Conservation (phyloP, 129 eudicot species). For the Chrysanthemum lavandulifolium region DNA sequence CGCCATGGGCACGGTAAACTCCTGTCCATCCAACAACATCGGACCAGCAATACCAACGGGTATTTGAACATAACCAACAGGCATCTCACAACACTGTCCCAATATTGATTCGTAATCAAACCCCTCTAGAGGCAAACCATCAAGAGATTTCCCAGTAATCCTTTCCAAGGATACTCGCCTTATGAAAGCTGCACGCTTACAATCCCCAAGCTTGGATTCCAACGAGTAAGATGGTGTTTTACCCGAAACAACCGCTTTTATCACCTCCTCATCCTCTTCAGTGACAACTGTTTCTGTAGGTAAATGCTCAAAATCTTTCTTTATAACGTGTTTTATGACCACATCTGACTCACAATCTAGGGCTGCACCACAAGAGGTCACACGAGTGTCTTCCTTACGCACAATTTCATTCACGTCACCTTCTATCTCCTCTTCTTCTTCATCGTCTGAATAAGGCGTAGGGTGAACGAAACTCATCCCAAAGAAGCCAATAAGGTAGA, state of each 20-base stretch:
- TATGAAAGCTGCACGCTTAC: slow-evolving; percentile 46
- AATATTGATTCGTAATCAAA: slow-evolving; percentile 66
- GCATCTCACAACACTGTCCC: slow-evolving; percentile 94
- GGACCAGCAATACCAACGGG: slow-evolving; percentile 76
- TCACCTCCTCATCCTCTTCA: slow-evolving; percentile 47
- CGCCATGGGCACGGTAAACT: slow-evolving; percentile 78
- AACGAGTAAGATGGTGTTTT: slow-evolving; percentile 49
- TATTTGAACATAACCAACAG: slow-evolving; percentile 68
- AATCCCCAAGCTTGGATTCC: slow-evolving; percentile 64
- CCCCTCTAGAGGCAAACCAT: slow-evolving; percentile 61
- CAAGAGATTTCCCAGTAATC: slow-evolving; percentile 50
- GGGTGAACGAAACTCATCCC: slow-evolving; percentile 23
- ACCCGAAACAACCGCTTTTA: slow-evolving; percentile 43
- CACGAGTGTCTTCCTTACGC: slow-evolving; percentile 16
- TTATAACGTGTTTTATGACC: not conserved
- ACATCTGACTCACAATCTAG: slow-evolving; percentile 14
- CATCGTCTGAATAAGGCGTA: slow-evolving; percentile 10
- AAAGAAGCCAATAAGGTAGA: slow-evolving; percentile 31
- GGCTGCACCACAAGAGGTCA: slow-evolving; percentile 9
- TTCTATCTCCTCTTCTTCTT: slow-evolving; percentile 16
- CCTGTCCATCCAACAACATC: slow-evolving; percentile 53
- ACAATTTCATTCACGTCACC: not conserved
- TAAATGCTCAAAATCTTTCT: slow-evolving; percentile 6
- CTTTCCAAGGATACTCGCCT: slow-evolving; percentile 63
- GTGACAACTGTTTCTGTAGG: not conserved